Evolutionary conservation across 257 asterid genomes (phyloP).

Genomic region (Pogostemon cablin): DNA sequence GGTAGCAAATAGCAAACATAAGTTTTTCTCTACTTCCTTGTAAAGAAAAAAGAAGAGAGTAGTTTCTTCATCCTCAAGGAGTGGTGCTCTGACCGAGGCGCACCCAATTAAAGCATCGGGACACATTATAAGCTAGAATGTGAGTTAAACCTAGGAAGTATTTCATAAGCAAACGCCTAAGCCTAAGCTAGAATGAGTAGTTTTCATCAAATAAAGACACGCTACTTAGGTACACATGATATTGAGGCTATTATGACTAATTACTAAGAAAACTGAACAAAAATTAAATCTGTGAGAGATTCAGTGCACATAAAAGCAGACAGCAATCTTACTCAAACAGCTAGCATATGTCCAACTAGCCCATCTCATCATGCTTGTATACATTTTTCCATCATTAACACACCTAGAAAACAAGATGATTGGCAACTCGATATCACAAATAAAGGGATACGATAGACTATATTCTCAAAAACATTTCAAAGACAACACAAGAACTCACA

Average conservation of each 20-base stretch:
- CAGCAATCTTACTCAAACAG: slow-evolving; percentile 32
- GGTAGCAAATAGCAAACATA: too few relatives aligned
- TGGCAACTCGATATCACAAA: slow-evolving; percentile 8
- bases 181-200: too few relatives aligned
- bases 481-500: slow-evolving; percentile 24
- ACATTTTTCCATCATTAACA: slow-evolving; percentile 24
- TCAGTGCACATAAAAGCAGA: slow-evolving; percentile 1
- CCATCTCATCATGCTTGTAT: slow-evolving; percentile 33
- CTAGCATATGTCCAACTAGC: slow-evolving; percentile 35
- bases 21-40: too few relatives aligned
- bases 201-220: not conserved
- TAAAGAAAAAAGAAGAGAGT: too few relatives aligned
- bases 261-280: not conserved
- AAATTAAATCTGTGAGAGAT: not conserved
- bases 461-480: slow-evolving; percentile 16
- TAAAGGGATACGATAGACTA: not conserved
- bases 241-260: not conserved
- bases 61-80: too few relatives aligned
- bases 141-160: not conserved
- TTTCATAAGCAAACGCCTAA: not conserved
- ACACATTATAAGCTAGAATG: not conserved
- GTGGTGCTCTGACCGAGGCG: too few relatives aligned
- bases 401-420: slow-evolving; percentile 5
- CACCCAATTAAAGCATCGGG: too few relatives aligned
- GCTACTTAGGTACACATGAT: not conserved